phyloP scores from a whole-genome alignment of 2,329 filamentous ascomycete genomes.

The Didymella segeticola region DNA sequence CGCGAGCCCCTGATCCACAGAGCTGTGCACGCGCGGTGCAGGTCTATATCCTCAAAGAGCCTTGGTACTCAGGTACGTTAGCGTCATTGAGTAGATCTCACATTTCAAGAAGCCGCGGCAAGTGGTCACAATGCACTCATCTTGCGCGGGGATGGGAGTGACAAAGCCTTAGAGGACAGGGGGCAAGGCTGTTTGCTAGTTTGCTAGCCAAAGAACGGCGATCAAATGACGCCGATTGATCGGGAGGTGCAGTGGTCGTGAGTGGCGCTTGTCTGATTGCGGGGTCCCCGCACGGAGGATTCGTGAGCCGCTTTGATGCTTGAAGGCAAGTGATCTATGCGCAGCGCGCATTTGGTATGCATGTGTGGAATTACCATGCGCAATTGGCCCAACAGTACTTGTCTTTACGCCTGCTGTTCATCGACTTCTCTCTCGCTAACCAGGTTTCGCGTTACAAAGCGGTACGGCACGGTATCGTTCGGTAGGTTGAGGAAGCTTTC shows the following conservation, averaged over 20 bases:
- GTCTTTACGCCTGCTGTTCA: not conserved
- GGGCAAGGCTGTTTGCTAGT: not conserved
- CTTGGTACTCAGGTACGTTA: constrained; percentile 5
- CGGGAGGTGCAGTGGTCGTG: constrained; percentile 1
- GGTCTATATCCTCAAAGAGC: constrained; percentile 11
- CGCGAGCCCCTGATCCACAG: constrained; percentile 1
- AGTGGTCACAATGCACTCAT: constrained; percentile 1
- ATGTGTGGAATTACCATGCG: not conserved
- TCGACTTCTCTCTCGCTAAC: not conserved
- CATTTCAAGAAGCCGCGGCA: constrained; percentile 14
- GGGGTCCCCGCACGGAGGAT: constrained; percentile 10
- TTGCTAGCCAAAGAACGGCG: constrained; percentile 1
- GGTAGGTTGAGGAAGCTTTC: not conserved
- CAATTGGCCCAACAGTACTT: not conserved
- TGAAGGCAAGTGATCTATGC: no score
- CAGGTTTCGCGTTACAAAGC: no score
- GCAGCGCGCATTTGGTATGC: not conserved
- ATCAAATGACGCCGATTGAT: not conserved
- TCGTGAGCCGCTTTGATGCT: not conserved
- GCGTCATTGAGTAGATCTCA: not conserved
- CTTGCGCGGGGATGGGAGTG: not conserved
- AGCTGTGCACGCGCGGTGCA: constrained; percentile 3
- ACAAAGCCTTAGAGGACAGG: not conserved
- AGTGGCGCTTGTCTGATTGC: constrained; percentile 7
- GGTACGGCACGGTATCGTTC: not conserved